Evolutionary conservation across 1,284 basidiomycete species (phyloP), one percentile per base, ranked within the genome.

Genomic region (Ceratobasidium sp.): DNA sequence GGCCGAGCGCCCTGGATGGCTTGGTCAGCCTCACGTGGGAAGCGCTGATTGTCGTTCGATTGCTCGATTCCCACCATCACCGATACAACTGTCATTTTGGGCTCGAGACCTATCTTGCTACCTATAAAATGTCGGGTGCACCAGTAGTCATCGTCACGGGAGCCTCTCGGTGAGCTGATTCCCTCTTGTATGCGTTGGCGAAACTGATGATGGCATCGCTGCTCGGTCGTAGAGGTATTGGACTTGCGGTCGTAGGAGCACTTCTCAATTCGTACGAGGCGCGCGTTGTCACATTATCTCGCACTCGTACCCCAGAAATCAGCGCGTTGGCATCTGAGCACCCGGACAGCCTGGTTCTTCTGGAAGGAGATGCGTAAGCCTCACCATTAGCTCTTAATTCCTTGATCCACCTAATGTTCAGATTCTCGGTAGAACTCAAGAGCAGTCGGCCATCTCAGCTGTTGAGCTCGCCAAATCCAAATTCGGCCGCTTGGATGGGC

Each of bases 311-410:
- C 1, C 82, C 86, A 4, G 90, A 90, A 74, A 84, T 96, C 3
- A 75, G 82, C 16, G 80, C 83, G 0, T 85, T 96, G 36, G 79
- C 82, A 43, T 80, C 82, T 1, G 79, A 80, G 16, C 80, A 87
- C 73, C 83, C 72, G 2, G 76, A 77, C 4, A 79, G 85, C 23
- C 82, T 93, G 18, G 78, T 86, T 34, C 80, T 86, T 72, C 78
- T 92, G 45, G 82, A 88, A 77, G 93, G 92, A 76, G 90, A 94
- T 78, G 85, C 92, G 87, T 90, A 77, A 80, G 91, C n/a, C n/a
- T 55, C 43, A 60, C 32, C 12, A 69, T 58, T 16, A 72, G 69
- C 65, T 67, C 45, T 69, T 52, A 48, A 48, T 48, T 65, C 53
- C 65, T 61, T 73, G 48, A 72, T 48, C 74, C 73, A 62, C 48